Conservation (phyloP, 2,329 filamentous ascomycete species). For the Pezicula radicicola region DNA sequence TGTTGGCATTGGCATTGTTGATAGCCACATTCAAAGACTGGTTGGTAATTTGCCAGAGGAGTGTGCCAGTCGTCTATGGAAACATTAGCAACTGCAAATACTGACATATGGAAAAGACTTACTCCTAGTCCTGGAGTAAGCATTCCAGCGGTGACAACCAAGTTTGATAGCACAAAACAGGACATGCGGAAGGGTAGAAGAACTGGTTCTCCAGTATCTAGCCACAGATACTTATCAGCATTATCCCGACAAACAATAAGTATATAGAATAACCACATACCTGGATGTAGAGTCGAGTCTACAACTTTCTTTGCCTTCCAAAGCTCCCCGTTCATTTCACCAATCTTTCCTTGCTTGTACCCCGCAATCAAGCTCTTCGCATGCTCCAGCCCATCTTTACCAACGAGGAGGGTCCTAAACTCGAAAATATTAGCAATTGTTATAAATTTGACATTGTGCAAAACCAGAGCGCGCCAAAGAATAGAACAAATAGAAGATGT, state of each 20-base stretch:
- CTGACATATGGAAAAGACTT: slow-evolving; percentile 23
- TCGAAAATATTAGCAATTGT: slow-evolving; percentile 12
- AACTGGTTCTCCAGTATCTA: slow-evolving; percentile 90
- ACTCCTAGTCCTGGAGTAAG: slow-evolving; percentile 82
- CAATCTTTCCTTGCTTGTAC: slow-evolving; percentile 82
- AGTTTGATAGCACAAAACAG: slow-evolving; percentile 86
- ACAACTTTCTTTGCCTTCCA: slow-evolving; percentile 97
- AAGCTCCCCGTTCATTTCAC: slow-evolving; percentile 81
- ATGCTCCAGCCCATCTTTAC: slow-evolving; percentile 73
- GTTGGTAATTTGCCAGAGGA: slow-evolving; percentile 94
- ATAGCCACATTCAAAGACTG: slow-evolving; percentile 98
- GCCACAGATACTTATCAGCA: slow-evolving; percentile 7
- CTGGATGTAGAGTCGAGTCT: slow-evolving; percentile 92
- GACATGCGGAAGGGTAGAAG: slow-evolving; percentile 98
- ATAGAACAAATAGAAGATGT: slow-evolving; percentile 7
- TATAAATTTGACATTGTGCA: not conserved
- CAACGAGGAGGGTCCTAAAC: slow-evolving; percentile 81
- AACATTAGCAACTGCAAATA: not conserved
- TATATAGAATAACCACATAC: slow-evolving; percentile 42
- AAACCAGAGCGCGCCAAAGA: slow-evolving; percentile 1
- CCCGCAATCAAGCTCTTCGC: slow-evolving; percentile 78
- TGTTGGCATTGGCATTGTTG: slow-evolving; percentile 97
- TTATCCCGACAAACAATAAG: not conserved
- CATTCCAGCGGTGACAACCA: slow-evolving; percentile 96
- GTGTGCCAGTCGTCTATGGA: slow-evolving; percentile 70